Base-by-base conservation (phyloP, 345 rosid genomes). In the Clarkia xantiana region DNA sequence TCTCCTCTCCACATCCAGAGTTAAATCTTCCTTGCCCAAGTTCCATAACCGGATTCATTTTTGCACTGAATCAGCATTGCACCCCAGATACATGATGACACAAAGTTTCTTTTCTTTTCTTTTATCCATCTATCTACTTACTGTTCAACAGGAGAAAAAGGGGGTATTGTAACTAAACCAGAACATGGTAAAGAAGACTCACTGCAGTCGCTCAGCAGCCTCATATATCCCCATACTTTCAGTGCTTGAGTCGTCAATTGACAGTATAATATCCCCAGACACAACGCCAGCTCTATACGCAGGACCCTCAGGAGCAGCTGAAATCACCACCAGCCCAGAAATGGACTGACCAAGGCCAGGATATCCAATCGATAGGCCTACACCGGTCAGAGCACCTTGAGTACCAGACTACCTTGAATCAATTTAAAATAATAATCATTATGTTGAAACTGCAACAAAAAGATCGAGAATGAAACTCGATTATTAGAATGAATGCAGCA, bases 331-430 rank as follows among this genome's bases (percentile, higher is more conserved):
- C 20, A 86, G 88, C 54, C 97, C 97, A 45, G 65, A 58, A 23
- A 71, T 53, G 53, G 88, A 59, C 48, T 66, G 81, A 52, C 73
- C 74, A 42, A 76, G 71, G 23, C 50, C 71, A 3, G 91, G 94
- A 70, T 86, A 86, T 51, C 97, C 95, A 60, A 90, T 90, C 10
- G 97, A 86, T 39, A 90, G 64, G 49, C 97, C 97, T 14, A 90
- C 94, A 62, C 97, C 97, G 0, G 94, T 83, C 44, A 90, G 77
- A 61, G 97, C 79, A 46, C 95, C 94, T 81, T 76, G 80, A 64
- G 94, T 86, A 67, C 97, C 97, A 40, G 95, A 90, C 97, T 90
- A 76, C 82, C 95, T 86, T 90, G 86, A 79, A 62, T 67, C 66
- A 82, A 82, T 67, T 64, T 62, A 68, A 59, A 10, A 60, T 55